phyloP scores from a whole-genome alignment of 352 stramenopile species.

The Phytophthora europaea region DNA sequence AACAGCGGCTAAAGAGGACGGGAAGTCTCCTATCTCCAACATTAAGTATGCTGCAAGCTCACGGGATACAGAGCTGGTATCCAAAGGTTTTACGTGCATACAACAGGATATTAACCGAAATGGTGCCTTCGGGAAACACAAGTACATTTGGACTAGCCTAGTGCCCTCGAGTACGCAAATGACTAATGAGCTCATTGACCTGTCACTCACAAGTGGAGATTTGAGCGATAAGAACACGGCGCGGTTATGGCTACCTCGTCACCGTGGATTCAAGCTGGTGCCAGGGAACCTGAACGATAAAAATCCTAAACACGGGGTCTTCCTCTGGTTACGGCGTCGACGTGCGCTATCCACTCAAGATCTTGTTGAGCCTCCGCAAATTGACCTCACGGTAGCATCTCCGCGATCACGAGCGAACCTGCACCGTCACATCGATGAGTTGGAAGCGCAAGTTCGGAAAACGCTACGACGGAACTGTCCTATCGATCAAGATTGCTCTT shows the following conservation, averaged over 20 bases:
- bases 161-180: conserved; percentile 57
- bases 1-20: conserved; percentile 61
- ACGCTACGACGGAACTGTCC: conserved; percentile 79
- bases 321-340: conserved; percentile 71
- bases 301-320: conserved; percentile 60
- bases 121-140: conserved; percentile 74
- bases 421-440: conserved; percentile 66
- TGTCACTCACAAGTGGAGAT: conserved; percentile 73
- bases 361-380: conserved; percentile 57
- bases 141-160: conserved; percentile 82
- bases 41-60: conserved; percentile 73
- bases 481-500: conserved; percentile 75
- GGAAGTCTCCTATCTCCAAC: conserved; percentile 69
- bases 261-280: conserved; percentile 83
- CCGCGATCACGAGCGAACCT: conserved; percentile 53
- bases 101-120: conserved; percentile 75
- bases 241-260: conserved; percentile 70
- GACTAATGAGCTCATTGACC: conserved; percentile 70
- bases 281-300: conserved; percentile 77
- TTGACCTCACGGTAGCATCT: conserved; percentile 48
- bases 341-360: conserved; percentile 49
- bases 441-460: conserved; percentile 77
- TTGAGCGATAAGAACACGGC: conserved; percentile 74
- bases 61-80: conserved; percentile 77
- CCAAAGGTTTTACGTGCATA: conserved; percentile 81